phyloP scores from a whole-genome alignment of 495 filamentous ascomycete species.

The Paragyromitra xinjiangensis region DNA sequence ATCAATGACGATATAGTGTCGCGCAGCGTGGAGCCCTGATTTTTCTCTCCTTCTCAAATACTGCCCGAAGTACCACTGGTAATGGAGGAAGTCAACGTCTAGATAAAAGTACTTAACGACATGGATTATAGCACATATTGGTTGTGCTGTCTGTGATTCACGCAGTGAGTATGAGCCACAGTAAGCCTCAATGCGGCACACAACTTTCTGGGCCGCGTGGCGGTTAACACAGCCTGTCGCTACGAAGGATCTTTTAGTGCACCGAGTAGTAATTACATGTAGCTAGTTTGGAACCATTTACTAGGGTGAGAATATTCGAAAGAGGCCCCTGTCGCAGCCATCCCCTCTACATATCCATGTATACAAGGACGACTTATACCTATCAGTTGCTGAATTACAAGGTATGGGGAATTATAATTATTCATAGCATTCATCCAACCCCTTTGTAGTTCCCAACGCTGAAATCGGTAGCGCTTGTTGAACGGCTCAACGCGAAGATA shows the following conservation, averaged over 20 bases:
- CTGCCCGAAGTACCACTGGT: not conserved
- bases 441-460: constrained; percentile 5
- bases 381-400: constrained; percentile 39
- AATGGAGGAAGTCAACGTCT: not conserved
- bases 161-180: not conserved
- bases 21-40: not conserved
- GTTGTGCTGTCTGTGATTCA: not conserved
- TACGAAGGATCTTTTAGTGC: constrained; percentile 40
- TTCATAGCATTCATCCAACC: not conserved
- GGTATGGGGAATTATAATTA: constrained; percentile 24
- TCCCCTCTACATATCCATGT: not conserved
- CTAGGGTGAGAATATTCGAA: constrained; percentile 10
- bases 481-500: constrained; percentile 38
- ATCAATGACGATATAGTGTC: not conserved
- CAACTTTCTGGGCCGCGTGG: constrained; percentile 36
- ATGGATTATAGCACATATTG: not conserved
- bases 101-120: not conserved
- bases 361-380: constrained; percentile 49
- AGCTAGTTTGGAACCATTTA: constrained; percentile 10
- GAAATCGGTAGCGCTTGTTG: constrained; percentile 37
- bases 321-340: too few relatives aligned
- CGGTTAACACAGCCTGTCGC: constrained; percentile 41
- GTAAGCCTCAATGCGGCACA: constrained; percentile 7
- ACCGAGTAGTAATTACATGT: constrained; percentile 1
- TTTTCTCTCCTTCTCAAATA: not conserved